Conservation (phyloP, 176 grass and related monocot genomes). For the Musa acuminata region DNA sequence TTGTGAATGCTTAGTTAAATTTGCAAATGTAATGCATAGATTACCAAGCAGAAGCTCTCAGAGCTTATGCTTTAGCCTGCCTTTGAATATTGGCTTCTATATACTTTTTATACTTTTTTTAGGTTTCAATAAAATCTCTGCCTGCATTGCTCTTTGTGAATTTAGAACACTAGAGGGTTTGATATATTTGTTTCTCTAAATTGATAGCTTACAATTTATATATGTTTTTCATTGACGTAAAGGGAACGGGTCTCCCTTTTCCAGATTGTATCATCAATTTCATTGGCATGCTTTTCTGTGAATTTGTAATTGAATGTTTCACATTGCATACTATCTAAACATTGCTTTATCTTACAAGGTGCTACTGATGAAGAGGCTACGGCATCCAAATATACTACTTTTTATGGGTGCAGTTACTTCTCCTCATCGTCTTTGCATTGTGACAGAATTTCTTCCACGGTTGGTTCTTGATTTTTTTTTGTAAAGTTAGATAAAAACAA, state of each 20-base stretch:
- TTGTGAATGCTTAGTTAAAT: no score
- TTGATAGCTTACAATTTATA: not conserved
- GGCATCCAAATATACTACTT: constrained; percentile 95
- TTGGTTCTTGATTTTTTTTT: constrained; percentile 24
- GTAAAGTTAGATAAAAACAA: not conserved
- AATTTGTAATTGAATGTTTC: not conserved
- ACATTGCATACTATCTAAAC: not conserved
- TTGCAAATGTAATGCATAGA: no score
- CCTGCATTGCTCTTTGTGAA: no score
- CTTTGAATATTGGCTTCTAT: no score
- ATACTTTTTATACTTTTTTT: no score
- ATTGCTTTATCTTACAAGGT: constrained; percentile 41
- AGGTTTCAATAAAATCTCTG: no score
- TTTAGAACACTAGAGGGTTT: no score
- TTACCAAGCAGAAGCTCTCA: no score
- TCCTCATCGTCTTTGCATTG: constrained; percentile 89
- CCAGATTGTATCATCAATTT: not conserved
- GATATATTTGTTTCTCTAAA: no score
- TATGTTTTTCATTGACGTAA: not conserved
- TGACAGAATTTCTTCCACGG: constrained; percentile 95
- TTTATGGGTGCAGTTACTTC: constrained; percentile 98
- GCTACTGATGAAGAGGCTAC: constrained; percentile 93
- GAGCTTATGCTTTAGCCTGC: no score
- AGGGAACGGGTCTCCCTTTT: not conserved
- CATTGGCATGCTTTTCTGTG: not conserved